Conservation (phyloP, 371 early-diverging fungal genomes). For the Thermomucor indicae-seudaticae region DNA sequence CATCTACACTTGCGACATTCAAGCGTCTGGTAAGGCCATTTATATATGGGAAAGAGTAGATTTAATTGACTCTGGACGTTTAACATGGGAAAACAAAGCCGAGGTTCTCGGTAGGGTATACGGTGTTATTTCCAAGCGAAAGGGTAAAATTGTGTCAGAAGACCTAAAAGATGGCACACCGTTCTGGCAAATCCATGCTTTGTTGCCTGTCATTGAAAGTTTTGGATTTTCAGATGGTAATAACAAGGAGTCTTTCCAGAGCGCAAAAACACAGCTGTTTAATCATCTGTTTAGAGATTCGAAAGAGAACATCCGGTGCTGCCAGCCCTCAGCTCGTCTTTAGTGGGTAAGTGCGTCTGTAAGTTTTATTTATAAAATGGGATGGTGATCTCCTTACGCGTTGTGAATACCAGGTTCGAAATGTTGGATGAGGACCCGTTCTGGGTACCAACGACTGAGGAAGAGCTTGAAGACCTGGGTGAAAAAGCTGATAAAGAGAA, state of each 20-base stretch:
- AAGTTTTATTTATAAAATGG: background rate
- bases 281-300: slow-evolving; percentile 61
- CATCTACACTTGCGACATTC: slow-evolving; percentile 95
- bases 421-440: slow-evolving; percentile 92
- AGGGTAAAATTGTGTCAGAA: slow-evolving; percentile 87
- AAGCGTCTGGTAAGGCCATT: slow-evolving; percentile 67
- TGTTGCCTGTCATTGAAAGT: slow-evolving; percentile 96
- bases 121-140: slow-evolving; percentile 83
- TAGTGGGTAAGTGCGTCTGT: slow-evolving; percentile 50
- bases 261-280: background rate
- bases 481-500: slow-evolving; percentile 96
- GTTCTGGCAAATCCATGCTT: slow-evolving; percentile 87
- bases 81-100: slow-evolving; percentile 37
- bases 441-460: slow-evolving; percentile 97
- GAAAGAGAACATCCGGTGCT: slow-evolving; percentile 91
- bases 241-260: background rate
- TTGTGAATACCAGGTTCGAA: slow-evolving; percentile 85
- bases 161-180: slow-evolving; percentile 95
- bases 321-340: slow-evolving; percentile 95
- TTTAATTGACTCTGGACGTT: background rate
- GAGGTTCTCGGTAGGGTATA: slow-evolving; percentile 96
- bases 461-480: slow-evolving; percentile 96
- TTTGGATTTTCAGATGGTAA: slow-evolving; percentile 98
- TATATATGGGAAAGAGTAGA: too few relatives aligned
- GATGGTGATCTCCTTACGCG: too few relatives aligned